A percentile compares a stretch with the other conserved stretches of the same genome.
These are phyloP conservation scores for Nannochloris sp. DNA, from an alignment of 139 green algal species.

Conservation along the genomic window DNA sequence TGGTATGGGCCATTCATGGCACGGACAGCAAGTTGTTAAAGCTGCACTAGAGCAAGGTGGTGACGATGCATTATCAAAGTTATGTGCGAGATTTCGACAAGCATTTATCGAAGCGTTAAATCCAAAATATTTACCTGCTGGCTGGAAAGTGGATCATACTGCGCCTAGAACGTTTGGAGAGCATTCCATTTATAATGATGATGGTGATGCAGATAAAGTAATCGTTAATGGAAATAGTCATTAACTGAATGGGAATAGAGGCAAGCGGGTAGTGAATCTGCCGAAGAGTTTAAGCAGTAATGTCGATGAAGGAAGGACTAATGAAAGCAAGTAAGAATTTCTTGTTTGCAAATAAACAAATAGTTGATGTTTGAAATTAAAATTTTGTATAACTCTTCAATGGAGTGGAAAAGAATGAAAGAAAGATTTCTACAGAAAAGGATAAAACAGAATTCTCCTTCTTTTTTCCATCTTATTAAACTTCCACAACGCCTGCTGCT, in stretches of 20 bases:
- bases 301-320: too few relatives aligned
- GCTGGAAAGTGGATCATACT: slow-evolving; percentile 55
- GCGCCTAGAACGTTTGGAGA: slow-evolving; percentile 8
- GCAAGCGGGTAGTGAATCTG: too few relatives aligned
- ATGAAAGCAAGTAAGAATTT: too few relatives aligned
- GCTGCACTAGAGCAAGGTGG: slow-evolving; percentile 31
- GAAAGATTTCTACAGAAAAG: background rate
- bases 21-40: slow-evolving; percentile 54
- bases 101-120: slow-evolving; percentile 52
- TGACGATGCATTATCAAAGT: slow-evolving; percentile 39
- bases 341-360: background rate
- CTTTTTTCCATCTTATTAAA: background rate
- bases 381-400: background rate
- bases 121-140: slow-evolving; percentile 45
- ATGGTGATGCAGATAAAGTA: background rate
- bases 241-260: too few relatives aligned
- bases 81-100: slow-evolving; percentile 44
- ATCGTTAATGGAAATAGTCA: too few relatives aligned
- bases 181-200: background rate
- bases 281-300: too few relatives aligned
- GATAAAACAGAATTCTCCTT: background rate
- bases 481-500: slow-evolving; percentile 44
- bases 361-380: background rate
- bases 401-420: too few relatives aligned
- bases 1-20: slow-evolving; percentile 48